Conservation (phyloP, 176 grass and related monocot species). For the Raddia guianensis region DNA sequence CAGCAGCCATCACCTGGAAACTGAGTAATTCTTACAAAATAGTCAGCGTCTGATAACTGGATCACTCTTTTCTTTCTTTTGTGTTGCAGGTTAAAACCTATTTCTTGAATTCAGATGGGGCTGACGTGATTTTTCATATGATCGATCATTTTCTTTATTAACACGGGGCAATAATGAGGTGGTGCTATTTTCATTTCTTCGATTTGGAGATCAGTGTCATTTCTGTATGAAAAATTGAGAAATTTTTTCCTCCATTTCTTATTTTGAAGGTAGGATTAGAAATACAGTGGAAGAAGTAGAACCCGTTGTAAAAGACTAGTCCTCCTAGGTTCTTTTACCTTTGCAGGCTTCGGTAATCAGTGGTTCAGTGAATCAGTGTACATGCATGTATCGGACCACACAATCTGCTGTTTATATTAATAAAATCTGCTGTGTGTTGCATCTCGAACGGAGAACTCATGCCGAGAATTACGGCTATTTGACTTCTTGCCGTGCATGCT, state of each 20-base stretch:
- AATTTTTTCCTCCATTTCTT: background rate
- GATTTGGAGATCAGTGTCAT: background rate
- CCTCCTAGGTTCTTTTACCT: constrained; percentile 21
- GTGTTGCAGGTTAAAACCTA: constrained; percentile 76
- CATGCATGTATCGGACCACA: constrained; percentile 31
- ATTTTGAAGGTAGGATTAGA: constrained; percentile 5
- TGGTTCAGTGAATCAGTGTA: background rate
- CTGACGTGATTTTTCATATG: constrained; percentile 96
- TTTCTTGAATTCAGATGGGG: constrained; percentile 75
- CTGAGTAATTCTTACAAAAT: background rate
- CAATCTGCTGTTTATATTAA: background rate
- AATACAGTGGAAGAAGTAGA: constrained; percentile 5
- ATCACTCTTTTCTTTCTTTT: background rate
- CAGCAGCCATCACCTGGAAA: background rate
- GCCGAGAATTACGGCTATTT: constrained; percentile 40
- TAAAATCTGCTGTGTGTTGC: constrained; percentile 30
- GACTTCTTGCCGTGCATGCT: constrained; percentile 44
- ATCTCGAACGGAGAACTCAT: constrained; percentile 37
- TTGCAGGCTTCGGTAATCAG: constrained; percentile 8
- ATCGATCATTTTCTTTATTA: constrained; percentile 78
- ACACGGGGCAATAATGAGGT: background rate
- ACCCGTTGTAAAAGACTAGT: background rate
- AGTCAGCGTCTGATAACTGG: background rate
- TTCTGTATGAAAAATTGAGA: background rate
- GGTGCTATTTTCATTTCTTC: constrained; percentile 7